phyloP scores from a whole-genome alignment of 2,329 filamentous ascomycete species.

The Knufia fluminis region DNA sequence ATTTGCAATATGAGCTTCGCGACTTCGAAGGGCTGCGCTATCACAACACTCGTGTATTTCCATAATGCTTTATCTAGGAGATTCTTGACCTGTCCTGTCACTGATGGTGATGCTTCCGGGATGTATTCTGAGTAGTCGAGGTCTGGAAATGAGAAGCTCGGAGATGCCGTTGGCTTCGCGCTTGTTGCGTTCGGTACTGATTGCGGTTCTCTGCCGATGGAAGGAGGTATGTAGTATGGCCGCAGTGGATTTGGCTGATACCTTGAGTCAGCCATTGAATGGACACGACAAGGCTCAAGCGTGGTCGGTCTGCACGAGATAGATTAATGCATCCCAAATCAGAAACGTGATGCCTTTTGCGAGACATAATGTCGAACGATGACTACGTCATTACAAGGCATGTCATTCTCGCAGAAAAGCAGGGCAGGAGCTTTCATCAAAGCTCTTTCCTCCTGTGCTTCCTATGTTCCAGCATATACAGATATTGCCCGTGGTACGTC shows the following conservation, averaged over 20 bases:
- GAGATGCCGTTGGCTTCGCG: slow-evolving; percentile 28
- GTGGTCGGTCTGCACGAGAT: neutral
- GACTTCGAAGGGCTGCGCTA: slow-evolving; percentile 94
- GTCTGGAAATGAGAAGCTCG: slow-evolving; percentile 55
- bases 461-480: too few species aligned
- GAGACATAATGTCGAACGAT: neutral
- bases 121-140: slow-evolving; percentile 87
- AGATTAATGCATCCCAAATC: neutral
- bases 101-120: slow-evolving; percentile 63
- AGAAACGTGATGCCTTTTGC: neutral
- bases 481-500: too few species aligned
- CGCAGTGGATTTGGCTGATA: slow-evolving; percentile 50
- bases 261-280: slow-evolving; percentile 37
- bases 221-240: slow-evolving; percentile 56
- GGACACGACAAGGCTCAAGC: neutral
- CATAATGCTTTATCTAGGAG: slow-evolving; percentile 77
- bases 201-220: slow-evolving; percentile 50
- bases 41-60: slow-evolving; percentile 81
- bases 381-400: neutral
- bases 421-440: too few species aligned
- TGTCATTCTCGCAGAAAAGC: too few species aligned
- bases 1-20: slow-evolving; percentile 89
- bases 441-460: too few species aligned
- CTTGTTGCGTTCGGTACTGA: slow-evolving; percentile 29
- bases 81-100: slow-evolving; percentile 64